Percentiles rank a stretch among this genome's conserved stretches.
Conservation (phyloP, 176 grass and related monocot species). For the Musa acuminata region DNA sequence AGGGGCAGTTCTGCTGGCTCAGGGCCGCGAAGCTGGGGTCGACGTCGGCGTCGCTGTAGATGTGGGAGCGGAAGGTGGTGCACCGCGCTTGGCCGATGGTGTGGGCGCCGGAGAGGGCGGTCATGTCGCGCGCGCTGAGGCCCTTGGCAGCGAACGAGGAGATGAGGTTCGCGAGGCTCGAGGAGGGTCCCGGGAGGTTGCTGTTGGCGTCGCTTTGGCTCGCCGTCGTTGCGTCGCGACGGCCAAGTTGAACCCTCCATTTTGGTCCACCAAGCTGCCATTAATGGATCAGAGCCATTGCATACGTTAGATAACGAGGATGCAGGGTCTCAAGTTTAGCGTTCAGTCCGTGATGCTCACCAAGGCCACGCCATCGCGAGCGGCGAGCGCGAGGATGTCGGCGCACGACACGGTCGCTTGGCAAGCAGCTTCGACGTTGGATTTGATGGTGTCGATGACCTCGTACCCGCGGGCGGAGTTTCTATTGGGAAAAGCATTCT, state of each 20-base stretch:
- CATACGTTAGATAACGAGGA: no score
- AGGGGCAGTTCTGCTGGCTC: conserved; percentile 20
- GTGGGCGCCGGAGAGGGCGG: conserved; percentile 63
- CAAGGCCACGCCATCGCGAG: conserved; percentile 52
- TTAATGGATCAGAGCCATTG: no score
- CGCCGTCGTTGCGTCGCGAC: conserved; percentile 42
- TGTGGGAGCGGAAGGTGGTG: conserved; percentile 31
- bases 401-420: conserved; percentile 38
- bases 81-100: conserved; percentile 46
- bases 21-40: conserved; percentile 2
- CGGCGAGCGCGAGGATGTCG: conserved; percentile 58
- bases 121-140: conserved; percentile 48
- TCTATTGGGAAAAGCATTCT: conserved; percentile 45
- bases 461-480: conserved; percentile 71
- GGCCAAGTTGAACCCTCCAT: conserved; percentile 48
- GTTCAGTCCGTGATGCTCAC: conserved; percentile 13
- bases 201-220: conserved; percentile 32
- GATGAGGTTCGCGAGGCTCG: conserved; percentile 24
- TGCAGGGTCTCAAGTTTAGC: no score
- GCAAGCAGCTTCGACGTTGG: conserved; percentile 37
- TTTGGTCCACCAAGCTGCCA: conserved; percentile 36
- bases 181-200: conserved; percentile 25
- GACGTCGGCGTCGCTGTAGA: conserved; percentile 47
- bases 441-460: conserved; percentile 55
- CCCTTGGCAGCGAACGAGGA: conserved; percentile 29